Percentiles rank a stretch among this genome's conserved stretches.
Conservation (phyloP, 1,139 yeast species). For the Diutina ranongensis region DNA sequence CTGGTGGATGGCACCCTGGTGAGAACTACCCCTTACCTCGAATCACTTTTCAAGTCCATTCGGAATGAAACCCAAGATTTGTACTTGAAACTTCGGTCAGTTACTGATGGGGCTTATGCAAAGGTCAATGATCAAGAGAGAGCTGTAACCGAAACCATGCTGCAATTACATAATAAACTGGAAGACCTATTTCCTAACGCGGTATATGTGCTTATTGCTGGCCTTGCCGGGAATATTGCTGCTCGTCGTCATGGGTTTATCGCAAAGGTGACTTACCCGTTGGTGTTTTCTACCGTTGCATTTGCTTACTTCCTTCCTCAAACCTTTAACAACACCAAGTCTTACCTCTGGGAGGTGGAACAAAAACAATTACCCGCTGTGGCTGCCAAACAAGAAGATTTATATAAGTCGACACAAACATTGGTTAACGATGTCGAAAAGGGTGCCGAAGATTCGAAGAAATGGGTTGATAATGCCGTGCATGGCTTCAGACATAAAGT, state of each 20-base stretch:
- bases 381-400: slow-evolving; percentile 50
- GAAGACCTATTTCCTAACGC: slow-evolving; percentile 75
- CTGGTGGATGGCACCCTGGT: slow-evolving; percentile 48
- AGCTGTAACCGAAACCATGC: slow-evolving; percentile 52
- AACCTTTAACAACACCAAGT: slow-evolving; percentile 57
- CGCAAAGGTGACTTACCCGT: slow-evolving; percentile 50
- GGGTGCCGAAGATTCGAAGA: slow-evolving; percentile 25
- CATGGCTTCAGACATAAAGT: slow-evolving; percentile 34
- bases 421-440: slow-evolving; percentile 31
- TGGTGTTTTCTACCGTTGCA: slow-evolving; percentile 55
- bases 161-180: slow-evolving; percentile 54
- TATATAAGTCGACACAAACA: slow-evolving; percentile 34
- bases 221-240: slow-evolving; percentile 67
- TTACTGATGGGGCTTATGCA: slow-evolving; percentile 28
- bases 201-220: slow-evolving; percentile 61
- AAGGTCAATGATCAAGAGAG: slow-evolving; percentile 52
- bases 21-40: slow-evolving; percentile 39
- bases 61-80: slow-evolving; percentile 24
- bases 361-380: slow-evolving; percentile 50
- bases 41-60: slow-evolving; percentile 33
- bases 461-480: slow-evolving; percentile 28
- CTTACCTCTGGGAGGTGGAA: slow-evolving; percentile 58
- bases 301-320: slow-evolving; percentile 69
- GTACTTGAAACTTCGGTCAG: slow-evolving; percentile 13
- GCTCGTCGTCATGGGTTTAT: slow-evolving; percentile 62